Percentiles rank a stretch among this genome's conserved stretches.
Conservation (phyloP, 2,329 filamentous ascomycete species). For the Chaetomium globosum region DNA sequence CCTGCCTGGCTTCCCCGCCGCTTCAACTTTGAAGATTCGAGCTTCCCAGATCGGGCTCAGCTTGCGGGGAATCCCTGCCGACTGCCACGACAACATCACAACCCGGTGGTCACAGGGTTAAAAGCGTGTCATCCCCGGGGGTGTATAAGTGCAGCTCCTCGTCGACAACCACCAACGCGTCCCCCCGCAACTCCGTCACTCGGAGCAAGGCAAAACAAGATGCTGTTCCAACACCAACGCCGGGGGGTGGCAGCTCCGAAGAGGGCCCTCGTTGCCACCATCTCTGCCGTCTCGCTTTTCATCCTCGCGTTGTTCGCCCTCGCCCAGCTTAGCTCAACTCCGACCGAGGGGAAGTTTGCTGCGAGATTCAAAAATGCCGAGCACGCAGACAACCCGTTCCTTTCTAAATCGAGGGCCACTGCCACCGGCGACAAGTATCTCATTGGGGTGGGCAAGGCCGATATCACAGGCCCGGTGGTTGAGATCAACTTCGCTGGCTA, state of each 20-base stretch:
- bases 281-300: conserved; percentile 43
- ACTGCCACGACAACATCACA: not conserved
- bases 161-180: not conserved
- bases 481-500: conserved; percentile 92
- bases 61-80: not conserved
- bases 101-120: not conserved
- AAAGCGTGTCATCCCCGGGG: not conserved
- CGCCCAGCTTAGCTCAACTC: conserved; percentile 30
- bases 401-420: conserved; percentile 27
- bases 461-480: conserved; percentile 72
- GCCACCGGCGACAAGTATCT: conserved; percentile 49
- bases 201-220: conserved; percentile 5
- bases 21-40: not conserved
- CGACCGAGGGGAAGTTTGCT: conserved; percentile 26
- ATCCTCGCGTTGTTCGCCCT: conserved; percentile 42
- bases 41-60: not conserved
- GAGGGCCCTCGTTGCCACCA: conserved; percentile 20
- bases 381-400: conserved; percentile 27
- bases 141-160: not conserved
- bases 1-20: conserved; percentile 8
- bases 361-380: conserved; percentile 31
- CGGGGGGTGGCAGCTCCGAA: conserved; percentile 16
- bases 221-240: conserved; percentile 24
- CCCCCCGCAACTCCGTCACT: not conserved
- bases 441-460: conserved; percentile 56